Evolutionary conservation across 1,284 basidiomycete species (phyloP), one percentile per base, ranked within the genome.

Genomic region (Tilletia caries): DNA sequence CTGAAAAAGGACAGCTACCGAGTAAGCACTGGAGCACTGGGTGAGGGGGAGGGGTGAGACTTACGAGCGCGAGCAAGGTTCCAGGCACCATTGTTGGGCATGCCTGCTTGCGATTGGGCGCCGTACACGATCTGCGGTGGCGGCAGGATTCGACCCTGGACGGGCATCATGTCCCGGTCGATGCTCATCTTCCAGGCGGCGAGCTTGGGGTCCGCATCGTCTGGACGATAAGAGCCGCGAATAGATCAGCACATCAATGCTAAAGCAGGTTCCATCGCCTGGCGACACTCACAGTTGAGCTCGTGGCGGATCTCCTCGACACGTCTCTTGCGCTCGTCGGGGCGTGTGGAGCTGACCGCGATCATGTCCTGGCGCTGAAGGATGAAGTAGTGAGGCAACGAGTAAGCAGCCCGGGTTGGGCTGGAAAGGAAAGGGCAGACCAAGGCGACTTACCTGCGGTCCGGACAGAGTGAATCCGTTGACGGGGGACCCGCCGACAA

Each of bases 141-240:
- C 5, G 67, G 44, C 29, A 86, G 76, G 20, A 85, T 75, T 1
- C 85, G 79, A 3, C 83, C 86, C 29, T 13, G 58, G 8, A 62
- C 32, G 13, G 27, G 20, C 27, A 62, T 25, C 58, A 62, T 62
- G 58, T 62, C 33, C 3, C 58, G 29, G 33, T 33, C 58, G 8
- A 62, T 34, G 58, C 58, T 62, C 58, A 62, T 20, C 58, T 62
- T 27, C 58, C 58, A 62, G 3, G 58, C 58, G 15, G 20, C 27
- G 20, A 62, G 58, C 58, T 62, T 62, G 2, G 58, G 32, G 33
- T 62, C 58, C 29, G 58, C 52, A 29, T 54, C 52, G 52, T 54
- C 52, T 54, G 15, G 37, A 41, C 15, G 37, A 41, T 1, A 15
- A 41, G 25, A 1, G 29, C 3, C 6, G 15, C 4, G n/a, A 29